These are phyloP conservation scores for Hortaea werneckii DNA, from an alignment of 2,329 filamentous ascomycete species.

Conservation along the genomic window DNA sequence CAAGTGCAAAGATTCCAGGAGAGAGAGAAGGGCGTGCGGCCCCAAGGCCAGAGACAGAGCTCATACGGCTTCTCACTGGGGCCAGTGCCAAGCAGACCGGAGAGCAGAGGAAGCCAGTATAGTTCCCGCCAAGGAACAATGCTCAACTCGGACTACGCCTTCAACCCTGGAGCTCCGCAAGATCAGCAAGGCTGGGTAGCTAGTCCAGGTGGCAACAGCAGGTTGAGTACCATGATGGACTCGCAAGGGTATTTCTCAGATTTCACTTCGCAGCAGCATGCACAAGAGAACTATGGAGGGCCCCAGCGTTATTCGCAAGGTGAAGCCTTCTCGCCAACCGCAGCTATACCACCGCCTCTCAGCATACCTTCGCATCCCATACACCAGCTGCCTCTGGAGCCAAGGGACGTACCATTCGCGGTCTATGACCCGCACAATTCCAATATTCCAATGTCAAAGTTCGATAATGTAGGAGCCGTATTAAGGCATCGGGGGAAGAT, in stretches of 20 bases:
- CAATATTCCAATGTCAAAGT: constrained; percentile 86
- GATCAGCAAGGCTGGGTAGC: constrained; percentile 26
- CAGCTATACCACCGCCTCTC: constrained; percentile 80
- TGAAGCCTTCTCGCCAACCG: constrained; percentile 88
- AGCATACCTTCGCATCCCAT: constrained; percentile 63
- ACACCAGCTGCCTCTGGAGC: constrained; percentile 81
- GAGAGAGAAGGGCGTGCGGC: constrained; percentile 34
- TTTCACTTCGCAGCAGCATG: constrained; percentile 75
- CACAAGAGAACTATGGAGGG: constrained; percentile 61
- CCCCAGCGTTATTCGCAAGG: constrained; percentile 77
- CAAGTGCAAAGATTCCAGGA: constrained; percentile 42
- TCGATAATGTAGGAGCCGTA: constrained; percentile 92
- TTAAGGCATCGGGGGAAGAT: constrained; percentile 79
- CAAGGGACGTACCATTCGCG: constrained; percentile 87
- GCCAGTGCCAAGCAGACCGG: constrained; percentile 29
- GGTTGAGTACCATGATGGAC: constrained; percentile 74
- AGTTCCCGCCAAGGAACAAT: constrained; percentile 47
- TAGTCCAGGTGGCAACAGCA: constrained; percentile 42
- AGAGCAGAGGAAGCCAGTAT: constrained; percentile 36
- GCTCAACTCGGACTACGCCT: constrained; percentile 69
- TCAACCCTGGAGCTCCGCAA: constrained; percentile 56
- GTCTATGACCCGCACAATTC: constrained; percentile 88
- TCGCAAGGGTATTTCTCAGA: constrained; percentile 85
- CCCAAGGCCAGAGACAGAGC: constrained; percentile 27
- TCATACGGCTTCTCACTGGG: constrained; percentile 25